Evolutionary conservation across 441 rosid species (phyloP), one percentile per base, ranked within the genome.

Genomic region (Populus hybrid): DNA sequence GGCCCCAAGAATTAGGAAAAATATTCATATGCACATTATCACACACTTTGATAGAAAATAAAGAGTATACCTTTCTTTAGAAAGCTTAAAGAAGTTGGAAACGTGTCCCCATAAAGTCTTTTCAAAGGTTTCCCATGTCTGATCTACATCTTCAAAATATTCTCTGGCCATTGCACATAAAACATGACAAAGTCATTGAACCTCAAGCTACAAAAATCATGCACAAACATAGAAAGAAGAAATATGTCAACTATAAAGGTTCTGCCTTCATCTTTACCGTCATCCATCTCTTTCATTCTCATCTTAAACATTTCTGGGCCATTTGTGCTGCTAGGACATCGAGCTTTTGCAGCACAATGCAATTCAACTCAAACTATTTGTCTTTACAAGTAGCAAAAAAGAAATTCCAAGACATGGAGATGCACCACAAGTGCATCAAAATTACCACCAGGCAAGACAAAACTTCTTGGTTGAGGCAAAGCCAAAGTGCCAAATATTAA

Each of bases 91-190:
- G 80, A 90, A 93, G 88, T 93, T 94, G 79, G 91, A 76, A 80
- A 96, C 78, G 77, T 94, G 98, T 63, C 85, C 93, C 99, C 99
- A 96, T 82, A 96, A 86, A 84, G 97, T 92, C 84, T 94, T 93
- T 87, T 96, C 99, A 86, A 96, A 94, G 61, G 94, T 96, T 87
- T 94, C 99, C 98, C 99, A 96, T 2, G 94, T 93, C 77, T 74
- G 89, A 89, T 96, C 99, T 66, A 96, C 97, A 74, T 96, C 99
- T 89, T 96, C 98, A 88, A 96, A 96, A 86, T 96, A 96, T 89
- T 94, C 98, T 84, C 99, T 96, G 87, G 18, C 67, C 71, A 71
- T 69, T 50, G 68, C 63, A 80, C 76, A 66, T 30, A 61, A 75
- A 81, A 77, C 32, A 68, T 34, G 71, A 78, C 69, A 3, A 68